Conservation (phyloP, 2,329 filamentous ascomycete species). For the Trichoderma polysporum region DNA sequence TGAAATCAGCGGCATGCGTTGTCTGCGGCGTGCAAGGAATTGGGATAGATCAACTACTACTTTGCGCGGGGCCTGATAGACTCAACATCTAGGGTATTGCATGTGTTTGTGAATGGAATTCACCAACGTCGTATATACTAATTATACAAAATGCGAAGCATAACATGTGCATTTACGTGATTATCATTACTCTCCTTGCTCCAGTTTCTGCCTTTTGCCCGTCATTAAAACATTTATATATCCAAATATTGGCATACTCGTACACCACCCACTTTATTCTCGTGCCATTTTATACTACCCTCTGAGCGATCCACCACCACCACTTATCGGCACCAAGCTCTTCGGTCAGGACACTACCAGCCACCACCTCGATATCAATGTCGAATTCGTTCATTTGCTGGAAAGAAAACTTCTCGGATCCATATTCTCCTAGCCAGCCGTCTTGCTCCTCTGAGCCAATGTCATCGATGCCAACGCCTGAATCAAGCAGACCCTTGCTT, state of each 20-base stretch:
- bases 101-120: not conserved
- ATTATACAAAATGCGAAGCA: not conserved
- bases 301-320: slow-evolving; percentile 86
- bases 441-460: slow-evolving; percentile 69
- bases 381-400: slow-evolving; percentile 80
- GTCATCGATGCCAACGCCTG: slow-evolving; percentile 68
- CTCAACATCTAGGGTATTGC: slow-evolving; percentile 42
- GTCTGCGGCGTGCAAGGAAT: not conserved
- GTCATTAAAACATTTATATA: not conserved
- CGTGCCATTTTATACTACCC: slow-evolving; percentile 50
- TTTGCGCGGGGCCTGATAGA: slow-evolving; percentile 33
- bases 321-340: slow-evolving; percentile 75
- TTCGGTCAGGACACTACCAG: slow-evolving; percentile 68
- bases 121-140: not conserved
- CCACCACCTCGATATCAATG: slow-evolving; percentile 71
- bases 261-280: slow-evolving; percentile 21
- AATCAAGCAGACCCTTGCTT: slow-evolving; percentile 79
- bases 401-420: slow-evolving; percentile 76
- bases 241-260: not conserved
- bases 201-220: not conserved
- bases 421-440: slow-evolving; percentile 79
- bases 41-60: slow-evolving; percentile 20
- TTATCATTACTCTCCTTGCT: slow-evolving; percentile 16
- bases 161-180: not conserved
- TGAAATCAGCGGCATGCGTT: not conserved